Percentiles rank a stretch among this genome's conserved stretches.
Evolutionary conservation across 345 rosid genomes (phyloP).

Genomic region (Pistacia integerrima): DNA sequence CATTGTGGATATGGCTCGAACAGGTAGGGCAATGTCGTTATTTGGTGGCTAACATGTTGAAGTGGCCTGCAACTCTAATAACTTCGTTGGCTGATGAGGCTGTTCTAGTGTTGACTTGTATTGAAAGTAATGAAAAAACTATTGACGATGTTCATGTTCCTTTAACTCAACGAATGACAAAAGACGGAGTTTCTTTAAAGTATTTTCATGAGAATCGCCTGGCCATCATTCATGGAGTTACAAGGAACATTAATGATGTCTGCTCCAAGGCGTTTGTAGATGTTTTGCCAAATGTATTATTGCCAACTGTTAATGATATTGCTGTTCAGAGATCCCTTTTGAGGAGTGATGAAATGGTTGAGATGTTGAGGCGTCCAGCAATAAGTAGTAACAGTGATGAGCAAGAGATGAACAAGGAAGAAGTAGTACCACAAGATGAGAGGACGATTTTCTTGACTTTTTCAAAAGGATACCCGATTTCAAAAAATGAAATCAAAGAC

Average conservation of each 20-base stretch:
- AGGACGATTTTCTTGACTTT: constrained; percentile 78
- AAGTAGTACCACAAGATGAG: constrained; percentile 28
- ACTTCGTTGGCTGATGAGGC: constrained; percentile 52
- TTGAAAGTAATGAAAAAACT: constrained; percentile 20
- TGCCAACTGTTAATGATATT: neutral
- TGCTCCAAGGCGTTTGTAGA: constrained; percentile 59
- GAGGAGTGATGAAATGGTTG: constrained; percentile 18
- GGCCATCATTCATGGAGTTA: constrained; percentile 22
- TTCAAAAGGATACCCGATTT: constrained; percentile 70
- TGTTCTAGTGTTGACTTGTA: constrained; percentile 42
- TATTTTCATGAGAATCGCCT: constrained; percentile 41
- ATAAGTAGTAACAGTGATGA: neutral
- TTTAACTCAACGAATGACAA: constrained; percentile 29
- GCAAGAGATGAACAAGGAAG: constrained; percentile 1
- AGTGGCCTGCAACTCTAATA: constrained; percentile 36
- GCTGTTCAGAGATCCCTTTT: constrained; percentile 13
- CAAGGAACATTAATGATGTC: constrained; percentile 34
- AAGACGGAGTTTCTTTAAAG: constrained; percentile 27
- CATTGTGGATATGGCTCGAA: constrained; percentile 65
- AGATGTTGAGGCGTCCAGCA: constrained; percentile 6
- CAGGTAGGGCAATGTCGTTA: constrained; percentile 14
- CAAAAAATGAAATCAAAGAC: constrained; percentile 51
- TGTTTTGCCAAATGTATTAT: constrained; percentile 18
- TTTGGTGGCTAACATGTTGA: constrained; percentile 31
- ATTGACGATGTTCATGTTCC: constrained; percentile 19